phyloP scores from a whole-genome alignment of 129 eudicot species.

The Ambrosia trifida region DNA sequence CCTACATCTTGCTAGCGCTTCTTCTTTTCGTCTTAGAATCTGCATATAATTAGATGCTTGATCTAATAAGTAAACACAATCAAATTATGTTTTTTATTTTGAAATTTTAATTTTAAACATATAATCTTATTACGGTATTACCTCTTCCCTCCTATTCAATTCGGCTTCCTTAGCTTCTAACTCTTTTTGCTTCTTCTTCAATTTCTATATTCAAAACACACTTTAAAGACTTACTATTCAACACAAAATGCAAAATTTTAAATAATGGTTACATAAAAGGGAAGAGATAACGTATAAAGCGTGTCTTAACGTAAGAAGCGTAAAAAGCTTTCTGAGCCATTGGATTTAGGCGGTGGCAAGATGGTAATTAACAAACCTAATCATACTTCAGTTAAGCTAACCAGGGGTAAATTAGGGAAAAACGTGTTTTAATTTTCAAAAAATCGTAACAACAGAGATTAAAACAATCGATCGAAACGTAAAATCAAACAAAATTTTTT shows the following conservation, averaged over 20 bases:
- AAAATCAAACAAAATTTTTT: too few relatives aligned
- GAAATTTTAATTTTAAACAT: not conserved
- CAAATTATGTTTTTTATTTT: too few relatives aligned
- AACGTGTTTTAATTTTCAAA: too few relatives aligned
- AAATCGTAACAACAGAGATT: too few relatives aligned
- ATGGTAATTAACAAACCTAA: too few relatives aligned
- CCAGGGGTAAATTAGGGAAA: too few relatives aligned
- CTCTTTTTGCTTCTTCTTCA: constrained; percentile 32
- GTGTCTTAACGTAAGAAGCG: too few relatives aligned
- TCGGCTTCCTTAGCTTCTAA: constrained; percentile 37
- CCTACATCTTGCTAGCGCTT: constrained; percentile 24
- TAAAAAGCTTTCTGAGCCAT: too few relatives aligned
- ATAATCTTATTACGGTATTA: not conserved
- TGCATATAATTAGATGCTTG: not conserved
- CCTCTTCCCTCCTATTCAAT: constrained; percentile 39
- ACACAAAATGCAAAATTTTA: not conserved
- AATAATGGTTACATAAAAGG: not conserved
- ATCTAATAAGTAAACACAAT: not conserved
- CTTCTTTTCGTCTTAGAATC: constrained; percentile 37
- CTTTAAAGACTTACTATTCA: not conserved
- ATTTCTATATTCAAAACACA: constrained; percentile 22
- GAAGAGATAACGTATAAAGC: too few relatives aligned
- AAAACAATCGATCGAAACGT: too few relatives aligned
- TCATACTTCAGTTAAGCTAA: too few relatives aligned
- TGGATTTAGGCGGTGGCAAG: too few relatives aligned